Evolutionary conservation across 768 basidiomycete genomes (phyloP).

Genomic region (Pleurotus cornucopiae): DNA sequence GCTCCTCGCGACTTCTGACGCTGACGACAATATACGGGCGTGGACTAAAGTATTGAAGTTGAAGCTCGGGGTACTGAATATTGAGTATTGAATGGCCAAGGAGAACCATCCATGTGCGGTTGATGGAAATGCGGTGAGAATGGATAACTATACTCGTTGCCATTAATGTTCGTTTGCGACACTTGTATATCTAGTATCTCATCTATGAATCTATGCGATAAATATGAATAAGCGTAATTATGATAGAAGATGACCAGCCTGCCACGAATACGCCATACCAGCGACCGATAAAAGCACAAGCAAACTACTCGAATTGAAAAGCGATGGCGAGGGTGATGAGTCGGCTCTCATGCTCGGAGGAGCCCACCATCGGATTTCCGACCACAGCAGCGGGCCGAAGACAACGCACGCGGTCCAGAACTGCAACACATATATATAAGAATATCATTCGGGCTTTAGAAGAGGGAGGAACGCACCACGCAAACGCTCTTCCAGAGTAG

Average conservation of each 20-base stretch:
- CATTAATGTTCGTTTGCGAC: too few species aligned
- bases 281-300: background rate
- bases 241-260: background rate
- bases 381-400: constrained; percentile 83
- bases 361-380: constrained; percentile 77
- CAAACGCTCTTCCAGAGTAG: constrained; percentile 56
- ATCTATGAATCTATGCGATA: too few species aligned
- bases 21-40: too few species aligned
- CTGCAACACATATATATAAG: constrained; percentile 29
- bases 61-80: too few species aligned
- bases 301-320: background rate
- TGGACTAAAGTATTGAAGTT: too few species aligned
- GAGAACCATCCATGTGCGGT: too few species aligned
- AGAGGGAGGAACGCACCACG: constrained; percentile 54
- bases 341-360: constrained; percentile 16
- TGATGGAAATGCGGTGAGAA: too few species aligned
- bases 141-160: too few species aligned
- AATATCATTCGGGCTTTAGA: background rate
- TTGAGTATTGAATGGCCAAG: too few species aligned
- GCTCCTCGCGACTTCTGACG: constrained; percentile 12
- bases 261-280: constrained; percentile 5
- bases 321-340: background rate
- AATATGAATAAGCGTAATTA: too few species aligned
- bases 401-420: constrained; percentile 92
- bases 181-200: too few species aligned